Evolutionary conservation across 169 alveolate genomes (phyloP), one percentile per base, ranked within the genome.

Genomic region (Ichthyophthirius multifiliis): DNA sequence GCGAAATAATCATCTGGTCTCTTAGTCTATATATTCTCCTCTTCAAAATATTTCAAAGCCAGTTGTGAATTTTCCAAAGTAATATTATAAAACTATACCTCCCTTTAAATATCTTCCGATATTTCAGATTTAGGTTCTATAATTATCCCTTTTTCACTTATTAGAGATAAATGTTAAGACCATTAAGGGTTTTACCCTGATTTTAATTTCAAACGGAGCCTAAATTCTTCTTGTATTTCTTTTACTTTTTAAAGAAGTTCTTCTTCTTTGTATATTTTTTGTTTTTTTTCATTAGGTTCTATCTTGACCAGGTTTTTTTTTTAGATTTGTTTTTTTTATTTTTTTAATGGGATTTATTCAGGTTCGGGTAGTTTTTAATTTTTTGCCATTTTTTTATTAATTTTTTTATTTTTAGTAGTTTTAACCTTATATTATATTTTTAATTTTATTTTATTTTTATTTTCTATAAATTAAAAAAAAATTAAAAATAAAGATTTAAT

Each of bases 1-100:
- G 90, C 92, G 63, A 91, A 91, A 82, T 81, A 91, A 71, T 91
- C 95, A 75, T 91, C 93, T 5, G 95, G 95, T 74, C 96, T 88
- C 43, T 84, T 89, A 75, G 86, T 82, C 62, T 85, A 76, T 67
- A 86, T 89, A 2, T 84, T 84, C 43, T 78, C 81, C 76, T 83
- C 20, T 43, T 86, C 73, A 27, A 91, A 45, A 65, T 76, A 73
- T 41, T 86, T 83, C 82, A 91, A 71, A 1, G 92, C 96, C 46
- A 80, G 76, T 75, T 83, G 82, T 5, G 88, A 92, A 80, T 85
- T 86, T 46, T 89, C 93, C 65, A 81, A 84, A 27, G 96, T 84
- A 37, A 88, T 83, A 80, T 88, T 91, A 80, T 88, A 91, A 82
- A 91, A 88, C 6, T 82, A 67, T 75, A 88, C 83, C 82, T 91